Evolutionary conservation across 768 basidiomycete species (phyloP).

Genomic region (Agrocybe chaxingu): DNA sequence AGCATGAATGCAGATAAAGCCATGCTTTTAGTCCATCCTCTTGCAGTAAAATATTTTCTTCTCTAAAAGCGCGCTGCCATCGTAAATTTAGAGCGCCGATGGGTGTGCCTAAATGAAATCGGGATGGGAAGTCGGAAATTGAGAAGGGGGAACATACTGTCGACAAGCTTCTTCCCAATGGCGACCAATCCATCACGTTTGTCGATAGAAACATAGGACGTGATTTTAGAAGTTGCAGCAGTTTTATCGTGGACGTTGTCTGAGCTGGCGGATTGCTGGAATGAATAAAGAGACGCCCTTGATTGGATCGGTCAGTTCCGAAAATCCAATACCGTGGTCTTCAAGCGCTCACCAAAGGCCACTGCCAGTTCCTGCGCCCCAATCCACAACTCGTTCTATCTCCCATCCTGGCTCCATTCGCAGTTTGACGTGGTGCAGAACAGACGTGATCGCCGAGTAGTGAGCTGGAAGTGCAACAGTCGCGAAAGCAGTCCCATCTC

Average conservation of each 20-base stretch:
- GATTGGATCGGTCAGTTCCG: slow-evolving; percentile 6
- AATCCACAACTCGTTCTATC: slow-evolving; percentile 68
- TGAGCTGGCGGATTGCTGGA: slow-evolving; percentile 39
- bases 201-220: slow-evolving; percentile 73
- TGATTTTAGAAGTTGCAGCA: slow-evolving; percentile 48
- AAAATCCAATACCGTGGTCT: background rate
- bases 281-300: slow-evolving; percentile 69
- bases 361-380: slow-evolving; percentile 81
- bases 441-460: slow-evolving; percentile 77
- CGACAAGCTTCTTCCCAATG: slow-evolving; percentile 63
- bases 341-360: slow-evolving; percentile 66
- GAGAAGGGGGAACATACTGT: slow-evolving; percentile 35
- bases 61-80: slow-evolving; percentile 59
- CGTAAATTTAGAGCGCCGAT: slow-evolving; percentile 39
- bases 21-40: slow-evolving; percentile 47
- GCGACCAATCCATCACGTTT: slow-evolving; percentile 66
- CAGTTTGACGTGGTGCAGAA: slow-evolving; percentile 62
- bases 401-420: slow-evolving; percentile 64
- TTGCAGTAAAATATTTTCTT: slow-evolving; percentile 38
- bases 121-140: background rate
- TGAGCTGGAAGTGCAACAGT: slow-evolving; percentile 84
- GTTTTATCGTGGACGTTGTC: slow-evolving; percentile 28
- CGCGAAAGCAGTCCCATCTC: slow-evolving; percentile 83
- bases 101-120: slow-evolving; percentile 33
- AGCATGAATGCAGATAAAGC: slow-evolving; percentile 87